Evolutionary conservation across 805 yeast species (phyloP).

Genomic region (Ogataea philodendri): DNA sequence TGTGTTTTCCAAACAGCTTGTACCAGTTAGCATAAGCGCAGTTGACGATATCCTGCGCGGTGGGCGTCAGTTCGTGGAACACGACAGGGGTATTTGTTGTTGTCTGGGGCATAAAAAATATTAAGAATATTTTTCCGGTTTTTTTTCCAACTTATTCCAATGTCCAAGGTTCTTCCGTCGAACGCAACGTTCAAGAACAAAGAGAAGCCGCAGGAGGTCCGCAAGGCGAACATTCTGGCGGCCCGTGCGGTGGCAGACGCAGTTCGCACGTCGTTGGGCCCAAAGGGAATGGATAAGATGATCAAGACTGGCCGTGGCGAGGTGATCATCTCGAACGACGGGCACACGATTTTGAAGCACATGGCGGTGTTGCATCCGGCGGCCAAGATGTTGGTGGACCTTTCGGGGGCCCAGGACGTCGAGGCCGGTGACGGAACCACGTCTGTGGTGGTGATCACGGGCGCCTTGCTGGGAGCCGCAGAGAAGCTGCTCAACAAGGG

Average conservation of each 20-base stretch:
- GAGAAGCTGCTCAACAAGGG: conserved; percentile 86
- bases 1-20: conserved; percentile 42
- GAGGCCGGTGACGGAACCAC: conserved; percentile 99
- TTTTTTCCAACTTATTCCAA: conserved; percentile 11
- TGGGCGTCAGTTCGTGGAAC: conserved; percentile 27
- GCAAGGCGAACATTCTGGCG: conserved; percentile 83
- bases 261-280: conserved; percentile 92
- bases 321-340: conserved; percentile 94
- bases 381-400: conserved; percentile 94
- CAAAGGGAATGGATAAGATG: conserved; percentile 99
- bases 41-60: conserved; percentile 44
- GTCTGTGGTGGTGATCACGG: conserved; percentile 92
- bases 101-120: conserved; percentile 8
- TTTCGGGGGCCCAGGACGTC: conserved; percentile 95
- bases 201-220: conserved; percentile 93
- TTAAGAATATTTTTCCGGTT: conserved; percentile 5
- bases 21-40: conserved; percentile 65
- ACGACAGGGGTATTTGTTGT: conserved; percentile 12
- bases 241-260: conserved; percentile 96
- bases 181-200: conserved; percentile 89
- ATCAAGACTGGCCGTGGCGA: conserved; percentile 91
- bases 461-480: conserved; percentile 92
- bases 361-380: conserved; percentile 99
- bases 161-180: conserved; percentile 44
- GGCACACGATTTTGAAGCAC: conserved; percentile 93